Evolutionary conservation across 2,329 filamentous ascomycete species (phyloP), one percentile per base, ranked within the genome.

Genomic region (Tetracladium maxilliforme): DNA sequence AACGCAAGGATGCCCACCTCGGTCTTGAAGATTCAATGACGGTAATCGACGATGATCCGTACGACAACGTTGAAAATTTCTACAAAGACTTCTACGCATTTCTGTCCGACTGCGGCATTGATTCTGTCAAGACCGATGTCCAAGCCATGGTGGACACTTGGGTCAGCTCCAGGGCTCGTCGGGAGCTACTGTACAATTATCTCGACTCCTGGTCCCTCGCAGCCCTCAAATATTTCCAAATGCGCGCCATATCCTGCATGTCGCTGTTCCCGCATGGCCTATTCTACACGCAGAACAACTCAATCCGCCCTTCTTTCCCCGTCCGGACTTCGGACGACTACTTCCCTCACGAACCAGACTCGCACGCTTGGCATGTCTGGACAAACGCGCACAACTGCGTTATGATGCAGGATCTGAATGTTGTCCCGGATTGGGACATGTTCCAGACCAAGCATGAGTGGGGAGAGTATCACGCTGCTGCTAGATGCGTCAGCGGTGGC

Each of bases 301-400:
- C 61, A n/a, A 81, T 77, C 43, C 71, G 72, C 24, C 80, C 81
- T 0, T 59, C 70, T 1, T 61, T 92, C 14, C 58, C 86, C 1
- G 66, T 84, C 11, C 77, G 90, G 23, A 95, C 92, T 51, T 92
- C 81, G 1, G 86, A 75, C 34, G 80, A 95, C 50, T 98, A 86
- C 59, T 94, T 92, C 48, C 90, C 90, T 0, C 70, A 84, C 22
- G 66, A 84, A 4, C 68, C 75, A 1, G 65, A 70, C 1, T 83
- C 78, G 6, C 90, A 98, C 33, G 70, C 86, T 0, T 98, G 90
- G 87, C 90, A 98, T 47, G 66, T 95, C 18, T 98, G 92, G 60
- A 71, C 77, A 34, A 98, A 95, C 43, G 87, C 87, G 0, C 80
- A 94, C 49, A 94, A 92, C 45, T 64, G 70, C 16, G 59, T 95